phyloP scores from a whole-genome alignment of 306 rosid genomes.

The Abrus pulchellus region DNA sequence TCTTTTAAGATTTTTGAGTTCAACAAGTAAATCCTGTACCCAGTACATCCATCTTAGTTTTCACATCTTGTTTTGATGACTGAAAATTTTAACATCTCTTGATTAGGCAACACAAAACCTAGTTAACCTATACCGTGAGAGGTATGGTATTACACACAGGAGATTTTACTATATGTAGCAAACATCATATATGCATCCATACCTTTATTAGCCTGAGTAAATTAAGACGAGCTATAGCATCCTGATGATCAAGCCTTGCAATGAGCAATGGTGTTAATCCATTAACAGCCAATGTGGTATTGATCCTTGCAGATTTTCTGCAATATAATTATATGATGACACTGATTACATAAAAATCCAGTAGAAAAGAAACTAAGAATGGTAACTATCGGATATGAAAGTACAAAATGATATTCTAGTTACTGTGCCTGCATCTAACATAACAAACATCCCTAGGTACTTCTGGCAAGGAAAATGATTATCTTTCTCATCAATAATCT shows the following conservation, averaged over 20 bases:
- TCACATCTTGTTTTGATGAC: neutral
- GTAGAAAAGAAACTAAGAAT: slow-evolving; percentile 20
- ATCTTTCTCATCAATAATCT: neutral
- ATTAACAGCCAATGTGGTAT: slow-evolving; percentile 94
- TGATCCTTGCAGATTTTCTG: slow-evolving; percentile 97
- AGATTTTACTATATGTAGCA: slow-evolving; percentile 32
- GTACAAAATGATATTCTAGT: slow-evolving; percentile 7
- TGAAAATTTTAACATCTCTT: neutral
- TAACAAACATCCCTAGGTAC: neutral
- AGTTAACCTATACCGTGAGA: slow-evolving; percentile 17
- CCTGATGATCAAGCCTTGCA: slow-evolving; percentile 95
- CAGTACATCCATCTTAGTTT: neutral
- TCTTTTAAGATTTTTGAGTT: neutral
- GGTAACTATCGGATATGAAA: neutral
- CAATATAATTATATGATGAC: slow-evolving; percentile 43
- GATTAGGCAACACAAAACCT: neutral
- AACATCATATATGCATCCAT: slow-evolving; percentile 42
- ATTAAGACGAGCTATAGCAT: slow-evolving; percentile 99
- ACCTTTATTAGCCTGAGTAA: slow-evolving; percentile 98
- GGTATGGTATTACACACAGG: slow-evolving; percentile 29
- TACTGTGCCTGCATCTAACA: neutral
- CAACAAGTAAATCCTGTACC: no score
- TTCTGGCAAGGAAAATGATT: slow-evolving; percentile 5
- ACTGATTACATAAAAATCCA: slow-evolving; percentile 22
- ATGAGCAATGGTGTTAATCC: slow-evolving; percentile 96